Evolutionary conservation across 2,329 filamentous ascomycete species (phyloP), one percentile per base, ranked within the genome.

Genomic region (Monilinia fructigena): DNA sequence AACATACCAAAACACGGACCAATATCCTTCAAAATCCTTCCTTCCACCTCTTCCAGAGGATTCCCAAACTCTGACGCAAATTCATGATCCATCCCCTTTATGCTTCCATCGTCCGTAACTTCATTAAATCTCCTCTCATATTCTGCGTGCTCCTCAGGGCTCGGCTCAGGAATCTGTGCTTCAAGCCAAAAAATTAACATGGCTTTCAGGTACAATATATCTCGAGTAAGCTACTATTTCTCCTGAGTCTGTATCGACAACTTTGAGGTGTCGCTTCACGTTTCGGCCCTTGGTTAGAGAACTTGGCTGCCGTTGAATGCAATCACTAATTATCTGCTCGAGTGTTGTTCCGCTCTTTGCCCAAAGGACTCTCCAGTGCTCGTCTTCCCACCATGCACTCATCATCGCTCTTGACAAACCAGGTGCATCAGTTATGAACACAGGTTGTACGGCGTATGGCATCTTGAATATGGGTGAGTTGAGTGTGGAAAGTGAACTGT

Each of bases 1-100:
- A 54, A 54, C 52, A 35, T 31, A 54, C 52, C 52, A 20, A 31
- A 54, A 54, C 52, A 54, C 18, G 52, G 23, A 12, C 52, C 52
- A n/a, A 18, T 54, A 35, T 35, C 52, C 16, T 54, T 35, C 58
- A 31, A 20, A 31, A 54, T 54, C 7, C 28, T 14, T 11, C 31
- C 52, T 31, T 54, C 52, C 26, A 31, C 52, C 31, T 54, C 52
- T 54, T 26, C 52, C 18, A 54, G 52, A 54, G 52, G 52, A 12
- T 54, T 54, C 16, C 52, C 52, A 35, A 54, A 54, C 28, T 54
- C 16, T 20, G 52, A 54, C 18, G 26, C 52, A 54, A 54, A 54
- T 7, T 26, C 28, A n/a, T 54, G 20, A 54, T 54, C 52, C 52
- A 54, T 54, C 20, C 28, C 52, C 20, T 14, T n/a, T 54, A 54